Evolutionary conservation across 2,329 filamentous ascomycete genomes (phyloP).

Genomic region (Fusarium nodosum): DNA sequence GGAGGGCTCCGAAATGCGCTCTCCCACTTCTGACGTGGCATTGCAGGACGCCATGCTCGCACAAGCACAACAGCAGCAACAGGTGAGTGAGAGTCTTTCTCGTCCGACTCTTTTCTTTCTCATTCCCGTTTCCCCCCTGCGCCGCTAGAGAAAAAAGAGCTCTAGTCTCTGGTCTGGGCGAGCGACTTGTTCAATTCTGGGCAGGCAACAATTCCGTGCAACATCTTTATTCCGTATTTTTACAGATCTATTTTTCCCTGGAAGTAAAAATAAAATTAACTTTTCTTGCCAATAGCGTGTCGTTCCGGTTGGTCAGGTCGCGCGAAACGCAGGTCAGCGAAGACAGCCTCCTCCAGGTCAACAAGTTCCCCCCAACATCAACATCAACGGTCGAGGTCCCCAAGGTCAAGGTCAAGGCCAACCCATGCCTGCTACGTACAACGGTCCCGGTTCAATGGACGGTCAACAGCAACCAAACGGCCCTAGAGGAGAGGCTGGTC

Average conservation of each 20-base stretch:
- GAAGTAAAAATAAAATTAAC: conserved; percentile 26
- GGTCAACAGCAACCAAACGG: conserved; percentile 36
- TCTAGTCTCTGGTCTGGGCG: conserved; percentile 3
- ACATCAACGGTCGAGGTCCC: conserved; percentile 20
- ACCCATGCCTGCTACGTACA: conserved; percentile 43
- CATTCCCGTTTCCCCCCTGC: not conserved
- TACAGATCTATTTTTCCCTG: not conserved
- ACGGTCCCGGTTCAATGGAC: conserved; percentile 37
- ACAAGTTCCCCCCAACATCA: conserved; percentile 27
- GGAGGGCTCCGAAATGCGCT: conserved; percentile 45
- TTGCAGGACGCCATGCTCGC: conserved; percentile 50
- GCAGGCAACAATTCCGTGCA: conserved; percentile 1
- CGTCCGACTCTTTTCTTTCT: not conserved
- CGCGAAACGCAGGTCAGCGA: conserved; percentile 42
- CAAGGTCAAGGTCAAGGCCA: conserved; percentile 24
- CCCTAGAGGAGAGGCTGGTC: conserved; percentile 31
- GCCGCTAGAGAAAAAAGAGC: conserved; percentile 1
- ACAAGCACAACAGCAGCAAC: conserved; percentile 48
- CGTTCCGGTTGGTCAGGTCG: conserved; percentile 45
- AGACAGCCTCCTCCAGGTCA: conserved; percentile 36
- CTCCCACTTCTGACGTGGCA: conserved; percentile 49
- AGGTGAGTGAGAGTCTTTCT: conserved; percentile 35
- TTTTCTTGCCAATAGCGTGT: conserved; percentile 42
- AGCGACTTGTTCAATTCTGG: not conserved
- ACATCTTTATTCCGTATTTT: conserved; percentile 33